phyloP scores from a whole-genome alignment of 2,329 filamentous ascomycete species.

The Colletotrichum orbiculare region DNA sequence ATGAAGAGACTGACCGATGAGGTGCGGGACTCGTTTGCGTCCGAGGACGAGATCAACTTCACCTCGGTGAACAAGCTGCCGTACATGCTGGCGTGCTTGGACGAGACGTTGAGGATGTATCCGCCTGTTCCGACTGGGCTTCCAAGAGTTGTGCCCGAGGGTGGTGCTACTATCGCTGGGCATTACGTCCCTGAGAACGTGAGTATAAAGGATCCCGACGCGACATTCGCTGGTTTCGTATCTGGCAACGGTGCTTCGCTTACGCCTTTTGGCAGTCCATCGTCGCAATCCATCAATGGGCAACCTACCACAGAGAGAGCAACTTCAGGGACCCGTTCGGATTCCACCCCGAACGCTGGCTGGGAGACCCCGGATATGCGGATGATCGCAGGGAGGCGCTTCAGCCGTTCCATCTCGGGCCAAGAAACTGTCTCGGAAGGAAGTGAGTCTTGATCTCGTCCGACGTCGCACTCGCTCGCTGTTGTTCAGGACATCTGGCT shows the following conservation, averaged over 20 bases:
- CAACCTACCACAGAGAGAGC: constrained; percentile 24
- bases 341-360: constrained; percentile 57
- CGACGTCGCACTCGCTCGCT: too few relatives aligned
- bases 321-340: constrained; percentile 57
- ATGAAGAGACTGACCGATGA: constrained; percentile 50
- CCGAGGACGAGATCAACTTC: constrained; percentile 50
- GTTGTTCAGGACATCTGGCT: neutral
- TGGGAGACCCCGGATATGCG: constrained; percentile 39
- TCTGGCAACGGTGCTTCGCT: neutral
- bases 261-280: constrained; percentile 34
- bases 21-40: constrained; percentile 47
- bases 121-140: constrained; percentile 43
- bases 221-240: neutral
- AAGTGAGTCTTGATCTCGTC: constrained; percentile 41
- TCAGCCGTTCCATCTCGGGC: constrained; percentile 45
- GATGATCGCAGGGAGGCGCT: constrained; percentile 41
- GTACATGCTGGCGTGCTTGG: constrained; percentile 53
- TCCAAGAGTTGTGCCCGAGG: constrained; percentile 43
- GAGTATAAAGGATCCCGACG: constrained; percentile 24
- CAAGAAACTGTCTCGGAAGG: constrained; percentile 46
- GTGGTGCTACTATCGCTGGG: constrained; percentile 46
- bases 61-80: constrained; percentile 43
- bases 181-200: constrained; percentile 48
- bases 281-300: constrained; percentile 53
- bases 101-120: constrained; percentile 56